Base-by-base conservation (phyloP, 176 grass and related monocot genomes). In the Rhynchospora tenuis region DNA sequence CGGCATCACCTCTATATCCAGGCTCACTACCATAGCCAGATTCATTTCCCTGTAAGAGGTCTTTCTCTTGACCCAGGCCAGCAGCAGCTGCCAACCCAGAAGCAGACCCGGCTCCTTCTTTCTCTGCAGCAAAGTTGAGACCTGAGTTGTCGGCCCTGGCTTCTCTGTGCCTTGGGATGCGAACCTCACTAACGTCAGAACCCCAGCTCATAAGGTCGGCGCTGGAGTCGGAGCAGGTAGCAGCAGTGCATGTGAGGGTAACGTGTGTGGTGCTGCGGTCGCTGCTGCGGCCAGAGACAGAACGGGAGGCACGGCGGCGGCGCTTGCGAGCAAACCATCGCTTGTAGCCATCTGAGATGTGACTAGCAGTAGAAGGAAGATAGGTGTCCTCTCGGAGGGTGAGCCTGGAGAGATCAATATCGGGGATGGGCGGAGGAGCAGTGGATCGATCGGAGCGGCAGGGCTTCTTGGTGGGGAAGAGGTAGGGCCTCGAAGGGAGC, bases 11-110 rank as follows among this genome's bases (percentile, higher is more conserved):
- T 44, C 88, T 64, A 59, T 90, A 90, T 1, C 88, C 88, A 15
- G 88, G 84, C 52, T 90, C 88, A 54, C 88, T 90, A 26, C 88
- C 88, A 42, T 90, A 90, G 27, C 88, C 88, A 3, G 88, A 89
- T 74, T 89, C 88, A 48, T 86, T 89, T 24, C 88, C 84, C 59
- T 66, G 83, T 54, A 27, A 82, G 0, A 63, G 59, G 24, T 64
- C 59, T 29, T 59, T 64, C 19, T 44, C 84, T 22, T 59, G 74
- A 11, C 55, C 85, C 6, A 16, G 45, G 54, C 73, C 73, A 16
- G 38, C 72, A 5, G 59, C 7, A 52, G 3, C 73, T 12, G 13
- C 43, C n/a, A 27, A 47, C 19, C n/a, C 79, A 3, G 20, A 31
- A 7, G n/a, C 79, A 65, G 62, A 31, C 3, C 55, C 77, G 7